A percentile compares a stretch with the other conserved stretches of the same genome.
Conservation (phyloP, 2,329 filamentous ascomycete genomes). For the Orbilia oligospora region DNA sequence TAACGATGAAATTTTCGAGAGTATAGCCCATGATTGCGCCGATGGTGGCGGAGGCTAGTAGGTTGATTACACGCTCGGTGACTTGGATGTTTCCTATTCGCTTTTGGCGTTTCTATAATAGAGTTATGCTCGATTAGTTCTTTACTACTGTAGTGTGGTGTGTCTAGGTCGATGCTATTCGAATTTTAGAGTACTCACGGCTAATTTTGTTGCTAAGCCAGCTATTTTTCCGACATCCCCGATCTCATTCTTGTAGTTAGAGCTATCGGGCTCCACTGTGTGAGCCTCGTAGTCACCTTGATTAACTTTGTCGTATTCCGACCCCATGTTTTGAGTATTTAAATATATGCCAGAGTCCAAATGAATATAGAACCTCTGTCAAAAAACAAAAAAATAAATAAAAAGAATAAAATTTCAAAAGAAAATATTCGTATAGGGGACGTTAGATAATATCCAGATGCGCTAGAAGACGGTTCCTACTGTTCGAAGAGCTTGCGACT, state of each 20-base stretch:
- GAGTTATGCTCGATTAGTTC: not conserved
- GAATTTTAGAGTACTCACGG: conserved; percentile 17
- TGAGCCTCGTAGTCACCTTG: conserved; percentile 16
- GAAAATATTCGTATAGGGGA: not conserved
- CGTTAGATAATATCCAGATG: not conserved
- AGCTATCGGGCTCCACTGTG: not conserved
- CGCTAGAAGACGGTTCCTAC: not conserved
- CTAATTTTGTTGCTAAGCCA: conserved; percentile 21
- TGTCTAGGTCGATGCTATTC: not conserved
- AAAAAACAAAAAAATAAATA: not conserved
- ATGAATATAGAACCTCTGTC: not conserved
- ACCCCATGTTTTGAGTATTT: conserved; percentile 7
- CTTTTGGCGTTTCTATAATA: conserved; percentile 47
- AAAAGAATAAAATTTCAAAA: too few relatives aligned
- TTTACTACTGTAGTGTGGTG: too few relatives aligned
- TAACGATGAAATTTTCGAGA: conserved; percentile 41
- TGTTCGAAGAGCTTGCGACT: not conserved
- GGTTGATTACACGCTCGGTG: conserved; percentile 47
- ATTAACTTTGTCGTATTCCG: conserved; percentile 24
- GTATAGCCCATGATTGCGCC: conserved; percentile 55
- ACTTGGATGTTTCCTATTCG: conserved; percentile 20
- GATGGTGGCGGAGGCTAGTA: conserved; percentile 37
- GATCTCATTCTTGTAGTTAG: conserved; percentile 31
- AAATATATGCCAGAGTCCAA: not conserved
- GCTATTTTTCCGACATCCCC: conserved; percentile 44